Percentiles rank a stretch among this genome's conserved stretches.
phyloP scores from a whole-genome alignment of 108 stramenopile genomes.

The Chaetoceros tenuissimus region DNA sequence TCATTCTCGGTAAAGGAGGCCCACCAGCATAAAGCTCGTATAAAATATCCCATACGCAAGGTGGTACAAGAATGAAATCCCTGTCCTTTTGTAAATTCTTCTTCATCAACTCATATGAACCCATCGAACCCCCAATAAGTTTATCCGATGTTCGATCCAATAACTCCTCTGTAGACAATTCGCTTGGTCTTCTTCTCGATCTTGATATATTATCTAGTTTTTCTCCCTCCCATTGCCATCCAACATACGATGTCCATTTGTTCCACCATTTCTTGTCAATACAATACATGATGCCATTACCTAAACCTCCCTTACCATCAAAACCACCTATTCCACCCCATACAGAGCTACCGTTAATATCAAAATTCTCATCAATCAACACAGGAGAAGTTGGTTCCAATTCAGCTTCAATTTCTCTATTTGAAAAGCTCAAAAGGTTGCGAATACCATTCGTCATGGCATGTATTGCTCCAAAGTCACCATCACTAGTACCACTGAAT shows the following conservation, averaged over 20 bases:
- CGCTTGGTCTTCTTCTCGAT: slow-evolving; percentile 39
- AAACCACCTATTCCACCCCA: slow-evolving; percentile 79
- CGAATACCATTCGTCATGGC: not conserved
- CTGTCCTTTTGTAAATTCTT: slow-evolving; percentile 14
- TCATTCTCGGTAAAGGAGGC: slow-evolving; percentile 80
- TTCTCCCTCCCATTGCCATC: slow-evolving; percentile 47
- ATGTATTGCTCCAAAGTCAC: not conserved
- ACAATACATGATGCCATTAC: slow-evolving; percentile 72
- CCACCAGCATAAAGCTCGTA: slow-evolving; percentile 84
- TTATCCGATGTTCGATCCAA: slow-evolving; percentile 48
- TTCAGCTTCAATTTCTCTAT: not conserved
- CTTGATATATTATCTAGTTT: not conserved
- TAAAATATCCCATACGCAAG: slow-evolving; percentile 78
- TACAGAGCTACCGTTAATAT: not conserved
- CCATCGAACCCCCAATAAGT: slow-evolving; percentile 48
- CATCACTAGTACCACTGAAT: not conserved
- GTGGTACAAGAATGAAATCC: slow-evolving; percentile 71
- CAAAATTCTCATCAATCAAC: not conserved
- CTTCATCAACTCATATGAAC: slow-evolving; percentile 74
- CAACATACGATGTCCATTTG: slow-evolving; percentile 61
- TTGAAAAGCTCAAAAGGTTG: not conserved
- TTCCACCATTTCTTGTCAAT: slow-evolving; percentile 79
- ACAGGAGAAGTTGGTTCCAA: not conserved
- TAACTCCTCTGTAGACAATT: slow-evolving; percentile 53
- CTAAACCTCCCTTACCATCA: slow-evolving; percentile 66